Base-by-base conservation (phyloP, 495 filamentous ascomycete species). In the Melanomma pulvis-pyrius region DNA sequence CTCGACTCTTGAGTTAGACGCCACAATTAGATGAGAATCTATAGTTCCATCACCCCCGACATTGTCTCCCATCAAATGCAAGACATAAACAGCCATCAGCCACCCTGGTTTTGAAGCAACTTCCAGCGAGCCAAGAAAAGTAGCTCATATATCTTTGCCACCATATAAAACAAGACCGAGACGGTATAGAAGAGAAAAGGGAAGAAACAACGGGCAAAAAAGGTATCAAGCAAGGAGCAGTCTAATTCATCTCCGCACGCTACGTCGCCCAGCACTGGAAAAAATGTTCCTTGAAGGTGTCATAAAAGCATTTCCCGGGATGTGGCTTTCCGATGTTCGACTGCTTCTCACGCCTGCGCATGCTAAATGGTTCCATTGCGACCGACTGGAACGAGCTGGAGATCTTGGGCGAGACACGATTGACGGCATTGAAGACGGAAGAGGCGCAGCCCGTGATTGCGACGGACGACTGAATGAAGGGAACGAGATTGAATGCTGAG, bases 401-500 rank as follows among this genome's bases (percentile, higher is more conserved):
- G 61, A 22, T 3, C 17, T 28, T 28, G n/a, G 50, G 11, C 53
- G 26, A 1, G 52, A 36, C 17, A 65, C 26, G 22, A 26, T 41
- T 5, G 53, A 58, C 19, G 62, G 28, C 54, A 65, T 64, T 4
- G 61, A 49, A 29, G 61, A 57, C 19, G 61, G 61, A 50, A 57
- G 36, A 29, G 52, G 61, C 3, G 41, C 54, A 17, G 62, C 62
- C 6, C 54, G 62, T 13, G 46, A 51, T 34, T 58, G 22, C 7
- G 62, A 65, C 1, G 62, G 36, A 9, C 44, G 62, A 51, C 13
- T 17, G 24, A 59, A 34, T 6, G 54, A 58, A 7, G 52, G 52
- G 7, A 56, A 36, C n/a, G 41, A 36, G 39, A 41, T 36, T 3
- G 53, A 26, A n/a, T 22, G 21, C 26, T 58, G 62, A 15, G 26